Conservation (phyloP, 306 rosid genomes). For the Arachis stenosperma region DNA sequence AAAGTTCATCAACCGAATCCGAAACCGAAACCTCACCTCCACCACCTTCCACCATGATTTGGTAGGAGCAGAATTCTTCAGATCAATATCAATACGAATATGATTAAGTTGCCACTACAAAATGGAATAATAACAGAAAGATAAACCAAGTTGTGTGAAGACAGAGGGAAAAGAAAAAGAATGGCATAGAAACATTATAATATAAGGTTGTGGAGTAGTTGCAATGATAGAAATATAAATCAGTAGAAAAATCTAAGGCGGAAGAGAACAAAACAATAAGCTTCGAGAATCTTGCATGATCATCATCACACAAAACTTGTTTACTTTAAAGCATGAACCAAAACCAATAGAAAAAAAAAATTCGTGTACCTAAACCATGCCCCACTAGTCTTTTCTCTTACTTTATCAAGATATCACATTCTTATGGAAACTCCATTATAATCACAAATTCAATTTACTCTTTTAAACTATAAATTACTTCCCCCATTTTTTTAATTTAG, state of each 20-base stretch:
- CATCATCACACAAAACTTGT: slow-evolving; percentile 51
- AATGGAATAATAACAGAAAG: slow-evolving; percentile 42
- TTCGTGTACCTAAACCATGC: slow-evolving; percentile 54
- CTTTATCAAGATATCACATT: slow-evolving; percentile 50
- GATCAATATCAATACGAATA: no score
- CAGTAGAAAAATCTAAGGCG: slow-evolving; percentile 41
- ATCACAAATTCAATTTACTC: slow-evolving; percentile 1
- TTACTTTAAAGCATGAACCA: slow-evolving; percentile 56
- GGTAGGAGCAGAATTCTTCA: slow-evolving; percentile 26
- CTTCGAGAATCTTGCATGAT: slow-evolving; percentile 69
- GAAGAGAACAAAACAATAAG: slow-evolving; percentile 50
- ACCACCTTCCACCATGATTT: slow-evolving; percentile 71
- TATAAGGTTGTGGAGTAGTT: slow-evolving; percentile 65
- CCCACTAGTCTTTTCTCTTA: slow-evolving; percentile 57
- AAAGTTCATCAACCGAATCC: slow-evolving; percentile 20
- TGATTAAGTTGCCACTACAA: slow-evolving; percentile 34
- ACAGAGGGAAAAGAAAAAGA: slow-evolving; percentile 4
- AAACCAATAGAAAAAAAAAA: slow-evolving; percentile 52
- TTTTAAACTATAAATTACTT: not conserved
- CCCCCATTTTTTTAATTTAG: no score
- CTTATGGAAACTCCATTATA: slow-evolving; percentile 31
- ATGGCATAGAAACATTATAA: slow-evolving; percentile 39
- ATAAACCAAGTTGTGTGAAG: slow-evolving; percentile 31
- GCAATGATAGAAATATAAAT: slow-evolving; percentile 59
- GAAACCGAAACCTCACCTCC: slow-evolving; percentile 41